phyloP scores from a whole-genome alignment of 2,329 filamentous ascomycete species.

The Metarhizium humberi region DNA sequence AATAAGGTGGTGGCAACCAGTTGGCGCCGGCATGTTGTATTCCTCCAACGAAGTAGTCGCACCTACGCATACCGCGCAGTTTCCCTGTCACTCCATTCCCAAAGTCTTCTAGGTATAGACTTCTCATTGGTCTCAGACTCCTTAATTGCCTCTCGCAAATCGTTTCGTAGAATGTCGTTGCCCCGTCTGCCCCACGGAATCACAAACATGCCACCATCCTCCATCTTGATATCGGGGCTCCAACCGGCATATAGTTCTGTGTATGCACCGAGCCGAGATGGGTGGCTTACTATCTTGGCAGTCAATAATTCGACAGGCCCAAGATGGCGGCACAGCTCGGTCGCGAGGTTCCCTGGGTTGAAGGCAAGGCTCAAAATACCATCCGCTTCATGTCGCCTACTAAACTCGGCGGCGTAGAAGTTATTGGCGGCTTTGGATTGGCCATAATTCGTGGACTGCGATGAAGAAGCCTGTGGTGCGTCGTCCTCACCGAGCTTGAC shows the following conservation, averaged over 20 bases:
- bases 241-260: slow-evolving; percentile 37
- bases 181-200: slow-evolving; percentile 6
- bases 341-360: slow-evolving; percentile 31
- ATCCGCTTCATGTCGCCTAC: slow-evolving; percentile 15
- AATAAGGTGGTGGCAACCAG: too few relatives aligned
- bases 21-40: too few relatives aligned
- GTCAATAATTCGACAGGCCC: slow-evolving; percentile 8
- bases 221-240: slow-evolving; percentile 31
- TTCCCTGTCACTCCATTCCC: slow-evolving; percentile 6
- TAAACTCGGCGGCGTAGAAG: slow-evolving; percentile 21
- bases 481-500: slow-evolving; percentile 12
- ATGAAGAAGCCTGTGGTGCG: neutral
- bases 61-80: slow-evolving; percentile 2
- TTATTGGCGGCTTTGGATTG: slow-evolving; percentile 24
- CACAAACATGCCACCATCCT: slow-evolving; percentile 8
- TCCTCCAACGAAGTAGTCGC: too few relatives aligned
- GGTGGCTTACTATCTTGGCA: slow-evolving; percentile 15
- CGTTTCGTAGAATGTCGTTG: neutral
- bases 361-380: slow-evolving; percentile 22
- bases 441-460: neutral
- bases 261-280: slow-evolving; percentile 31
- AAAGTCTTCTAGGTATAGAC: slow-evolving; percentile 1
- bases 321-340: slow-evolving; percentile 25
- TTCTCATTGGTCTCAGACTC: slow-evolving; percentile 1
- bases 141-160: slow-evolving; percentile 3